Evolutionary conservation across 345 rosid genomes (phyloP), one percentile per base, ranked within the genome.

Genomic region (Turnera subulata): DNA sequence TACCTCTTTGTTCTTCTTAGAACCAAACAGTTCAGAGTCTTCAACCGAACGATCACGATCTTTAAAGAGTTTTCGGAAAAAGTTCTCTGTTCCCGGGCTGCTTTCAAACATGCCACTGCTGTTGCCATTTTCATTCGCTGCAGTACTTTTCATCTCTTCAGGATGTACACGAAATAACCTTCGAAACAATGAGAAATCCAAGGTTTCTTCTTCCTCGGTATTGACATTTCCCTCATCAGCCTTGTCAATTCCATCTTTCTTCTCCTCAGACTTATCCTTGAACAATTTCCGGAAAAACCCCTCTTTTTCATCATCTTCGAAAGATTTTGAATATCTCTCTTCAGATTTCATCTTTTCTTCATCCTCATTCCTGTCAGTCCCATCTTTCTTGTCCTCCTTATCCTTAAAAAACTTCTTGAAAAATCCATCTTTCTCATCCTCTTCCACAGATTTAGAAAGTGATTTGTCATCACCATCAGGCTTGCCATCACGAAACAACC

Each of bases 41-140:
- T 87, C 96, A 67, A 90, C 81, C 43, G 96, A 90, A 50, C 89
- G 89, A 63, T 90, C 97, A 42, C 96, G 89, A 61, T 94, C 99
- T 76, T 84, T 85, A 66, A 94, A 94, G 67, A 94, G 77, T 76
- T 94, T 94, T 62, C 96, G 95, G 72, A 94, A 94, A 77, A 94
- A 94, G 58, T 72, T 90, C 71, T 94, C 97, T 10, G 96, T 88
- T 56, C 99, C 95, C 4, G 93, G 97, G 72, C 97, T 94, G 71
- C 92, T 86, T 73, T 90, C 99, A 68, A 38, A 74, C 74, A 86
- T 65, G 59, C 71, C 59, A 54, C 82, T 77, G 59, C 62, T 68
- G 63, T 71, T 72, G 69, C 76, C 78, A 73, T 58, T 74, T 74
- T 84, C 97, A 78, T 67, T 82, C 29, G 68, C 72, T 39, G 70